A percentile compares a stretch with the other conserved stretches of the same genome.
These are phyloP conservation scores for Tolypocladium paradoxum DNA, from an alignment of 2,329 filamentous ascomycete species.

Conservation along the genomic window DNA sequence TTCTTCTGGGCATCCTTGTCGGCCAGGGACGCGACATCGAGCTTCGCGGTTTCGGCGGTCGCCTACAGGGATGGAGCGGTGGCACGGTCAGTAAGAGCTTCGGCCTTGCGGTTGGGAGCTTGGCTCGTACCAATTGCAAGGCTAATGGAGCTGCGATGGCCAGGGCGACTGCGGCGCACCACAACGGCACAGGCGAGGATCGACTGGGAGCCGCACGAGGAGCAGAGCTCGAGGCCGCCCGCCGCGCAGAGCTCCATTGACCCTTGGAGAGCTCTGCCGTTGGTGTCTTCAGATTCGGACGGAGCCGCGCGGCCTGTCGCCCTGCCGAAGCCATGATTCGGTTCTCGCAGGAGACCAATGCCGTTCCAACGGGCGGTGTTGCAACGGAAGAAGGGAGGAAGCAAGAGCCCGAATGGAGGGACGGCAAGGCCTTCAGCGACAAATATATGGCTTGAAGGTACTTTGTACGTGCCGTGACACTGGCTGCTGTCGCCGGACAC, in stretches of 20 bases:
- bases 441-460: background rate
- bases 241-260: conserved; percentile 16
- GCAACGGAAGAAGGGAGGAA: background rate
- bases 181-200: conserved; percentile 11
- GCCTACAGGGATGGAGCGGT: conserved; percentile 20
- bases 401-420: background rate
- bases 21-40: conserved; percentile 63
- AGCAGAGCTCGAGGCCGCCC: conserved; percentile 15
- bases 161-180: conserved; percentile 30
- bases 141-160: conserved; percentile 41
- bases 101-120: background rate
- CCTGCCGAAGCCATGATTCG: conserved; percentile 17
- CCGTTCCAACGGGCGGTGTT: background rate
- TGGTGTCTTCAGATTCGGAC: conserved; percentile 9
- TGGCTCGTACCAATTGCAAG: conserved; percentile 45
- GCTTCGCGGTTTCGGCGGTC: conserved; percentile 28
- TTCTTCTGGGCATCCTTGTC: conserved; percentile 76
- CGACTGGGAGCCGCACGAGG: conserved; percentile 8
- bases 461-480: background rate
- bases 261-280: conserved; percentile 9
- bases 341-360: background rate
- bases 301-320: conserved; percentile 16
- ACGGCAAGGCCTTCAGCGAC: background rate
- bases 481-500: background rate
- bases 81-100: conserved; percentile 7